Base-by-base conservation (phyloP, 768 basidiomycete species). In the Tylopilus intermedius region DNA sequence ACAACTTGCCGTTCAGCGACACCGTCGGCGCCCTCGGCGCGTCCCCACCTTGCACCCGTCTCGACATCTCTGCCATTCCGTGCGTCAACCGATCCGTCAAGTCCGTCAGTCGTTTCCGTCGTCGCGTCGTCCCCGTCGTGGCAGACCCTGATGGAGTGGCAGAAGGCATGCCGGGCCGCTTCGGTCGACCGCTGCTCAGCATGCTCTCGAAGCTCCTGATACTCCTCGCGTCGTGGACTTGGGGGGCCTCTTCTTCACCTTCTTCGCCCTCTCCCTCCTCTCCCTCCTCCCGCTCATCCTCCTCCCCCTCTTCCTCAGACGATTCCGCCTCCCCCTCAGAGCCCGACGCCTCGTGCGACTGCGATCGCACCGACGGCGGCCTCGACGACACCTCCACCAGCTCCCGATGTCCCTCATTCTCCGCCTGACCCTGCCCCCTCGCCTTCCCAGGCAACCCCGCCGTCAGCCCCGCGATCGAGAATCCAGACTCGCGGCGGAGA, bases 151-250 rank as follows among this genome's bases (percentile, higher is more conserved):
- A 30, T 0, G 27, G 5, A 0, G n/a, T 26, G 5, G 10, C 5
- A 7, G 2, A 3, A 11, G 32, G n/a, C 2, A 4, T 45, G 18
- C 1, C 63, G 32, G 24, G 24, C 3, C 58, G 59, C 53, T 49
- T 66, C 47, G 57, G 56, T 50, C 55, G 67, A 26, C 60, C 51
- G 10, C 59, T 27, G 35, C 74, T 83, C 76, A 91, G 73, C 90
- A 91, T 92, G 58, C 81, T 92, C 73, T 85, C 86, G 62, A 94
- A 93, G 65, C 91, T 94, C 58, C 82, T 73, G 49, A 94, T 88
- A 59, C 90, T 92, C 70, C 86, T 75, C 40, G 81, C 61, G 67
- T 91, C 90, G 51, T 76, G 70, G 43, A 59, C 65, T 46, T 73
- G 63, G 5, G 18, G 18, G 18, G 18, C 18, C 50, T 56, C 2